Conservation (phyloP, 2,329 filamentous ascomycete genomes). For the Xylariaceae sp. region DNA sequence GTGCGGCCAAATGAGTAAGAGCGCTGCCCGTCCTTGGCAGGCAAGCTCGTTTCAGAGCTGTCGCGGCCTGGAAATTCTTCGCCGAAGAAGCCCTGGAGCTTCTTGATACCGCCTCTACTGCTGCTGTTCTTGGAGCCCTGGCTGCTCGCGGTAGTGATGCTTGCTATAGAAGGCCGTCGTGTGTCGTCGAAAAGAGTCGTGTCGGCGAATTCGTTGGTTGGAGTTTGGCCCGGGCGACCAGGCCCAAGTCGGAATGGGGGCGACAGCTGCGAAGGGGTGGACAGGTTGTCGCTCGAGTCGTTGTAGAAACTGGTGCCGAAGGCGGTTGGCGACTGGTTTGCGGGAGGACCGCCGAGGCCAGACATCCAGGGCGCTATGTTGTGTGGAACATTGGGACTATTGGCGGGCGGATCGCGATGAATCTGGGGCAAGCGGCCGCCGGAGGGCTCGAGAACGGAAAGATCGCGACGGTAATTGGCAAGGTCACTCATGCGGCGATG, state of each 20-base stretch:
- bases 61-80: constrained; percentile 77
- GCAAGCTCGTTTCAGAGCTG: constrained; percentile 67
- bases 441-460: constrained; percentile 62
- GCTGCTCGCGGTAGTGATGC: constrained; percentile 80
- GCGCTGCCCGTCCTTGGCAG: constrained; percentile 56
- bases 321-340: constrained; percentile 33
- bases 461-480: constrained; percentile 67
- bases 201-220: constrained; percentile 58
- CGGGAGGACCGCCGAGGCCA: constrained; percentile 33
- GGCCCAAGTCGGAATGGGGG: constrained; percentile 60
- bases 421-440: constrained; percentile 55
- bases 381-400: constrained; percentile 47
- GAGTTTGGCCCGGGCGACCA: constrained; percentile 18
- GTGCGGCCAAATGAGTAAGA: constrained; percentile 59
- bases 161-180: constrained; percentile 81
- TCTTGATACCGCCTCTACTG: constrained; percentile 70
- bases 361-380: constrained; percentile 60
- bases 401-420: constrained; percentile 55
- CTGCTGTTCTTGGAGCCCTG: constrained; percentile 73
- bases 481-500: constrained; percentile 59
- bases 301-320: constrained; percentile 64
- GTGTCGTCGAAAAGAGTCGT: constrained; percentile 63
- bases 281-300: constrained; percentile 69
- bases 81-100: constrained; percentile 87
- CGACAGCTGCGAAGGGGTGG: constrained; percentile 61